phyloP scores from a whole-genome alignment of 495 filamentous ascomycete species.

The Hypoxylon crocopeplum region DNA sequence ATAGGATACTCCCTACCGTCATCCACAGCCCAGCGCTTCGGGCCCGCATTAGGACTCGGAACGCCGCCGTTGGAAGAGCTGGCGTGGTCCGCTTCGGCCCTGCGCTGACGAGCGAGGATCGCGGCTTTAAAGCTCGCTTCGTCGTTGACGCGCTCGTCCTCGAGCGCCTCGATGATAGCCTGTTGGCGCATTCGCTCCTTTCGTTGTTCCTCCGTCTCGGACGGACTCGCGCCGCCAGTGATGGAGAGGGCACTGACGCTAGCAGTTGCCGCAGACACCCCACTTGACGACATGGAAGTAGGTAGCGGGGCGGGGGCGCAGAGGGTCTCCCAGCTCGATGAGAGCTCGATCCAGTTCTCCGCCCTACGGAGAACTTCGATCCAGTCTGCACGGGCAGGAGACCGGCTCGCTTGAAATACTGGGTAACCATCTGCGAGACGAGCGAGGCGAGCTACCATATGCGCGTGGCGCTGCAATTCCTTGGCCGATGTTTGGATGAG shows the following conservation, averaged over 20 bases:
- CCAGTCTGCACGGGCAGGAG: constrained; percentile 78
- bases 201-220: constrained; percentile 52
- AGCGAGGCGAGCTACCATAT: constrained; percentile 77
- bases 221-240: constrained; percentile 12
- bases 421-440: constrained; percentile 80
- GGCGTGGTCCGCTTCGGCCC: constrained; percentile 50
- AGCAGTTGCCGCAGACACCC: constrained; percentile 24
- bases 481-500: constrained; percentile 76
- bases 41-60: constrained; percentile 41
- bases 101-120: constrained; percentile 63
- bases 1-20: constrained; percentile 73
- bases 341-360: constrained; percentile 69
- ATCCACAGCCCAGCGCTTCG: constrained; percentile 69
- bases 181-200: constrained; percentile 67
- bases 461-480: constrained; percentile 75
- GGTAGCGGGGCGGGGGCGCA: constrained; percentile 72
- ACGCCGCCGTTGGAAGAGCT: constrained; percentile 18
- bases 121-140: constrained; percentile 68
- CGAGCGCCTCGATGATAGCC: constrained; percentile 67
- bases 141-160: constrained; percentile 69
- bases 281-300: constrained; percentile 40
- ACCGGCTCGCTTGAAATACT: constrained; percentile 75
- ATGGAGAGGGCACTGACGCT: constrained; percentile 28
- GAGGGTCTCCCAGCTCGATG: constrained; percentile 69
- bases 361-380: constrained; percentile 71